Conservation (phyloP, 2,329 filamentous ascomycete genomes). For the Stagonosporopsis rhizophila region DNA sequence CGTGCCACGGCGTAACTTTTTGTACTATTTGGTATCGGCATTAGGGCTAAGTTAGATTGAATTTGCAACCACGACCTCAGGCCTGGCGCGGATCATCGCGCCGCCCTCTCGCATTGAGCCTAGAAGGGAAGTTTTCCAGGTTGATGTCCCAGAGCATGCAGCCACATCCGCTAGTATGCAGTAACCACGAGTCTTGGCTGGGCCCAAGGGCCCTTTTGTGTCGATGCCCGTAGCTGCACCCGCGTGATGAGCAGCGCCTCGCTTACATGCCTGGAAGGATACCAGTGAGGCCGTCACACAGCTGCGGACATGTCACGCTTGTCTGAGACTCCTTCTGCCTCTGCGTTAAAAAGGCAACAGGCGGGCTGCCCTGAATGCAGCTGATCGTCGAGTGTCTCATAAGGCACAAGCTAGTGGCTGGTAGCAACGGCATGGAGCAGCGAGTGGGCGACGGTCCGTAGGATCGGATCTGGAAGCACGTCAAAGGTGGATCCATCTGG, state of each 20-base stretch:
- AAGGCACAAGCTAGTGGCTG: conserved; percentile 15
- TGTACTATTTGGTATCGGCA: neutral
- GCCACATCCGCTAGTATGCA: conserved; percentile 26
- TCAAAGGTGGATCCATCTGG: conserved; percentile 22
- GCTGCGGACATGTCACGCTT: conserved; percentile 15
- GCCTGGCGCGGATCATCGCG: conserved; percentile 11
- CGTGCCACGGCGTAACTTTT: conserved; percentile 2
- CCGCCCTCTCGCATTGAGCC: conserved; percentile 10
- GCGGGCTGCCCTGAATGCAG: conserved; percentile 3
- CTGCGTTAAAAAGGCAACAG: neutral
- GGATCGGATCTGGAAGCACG: conserved; percentile 33
- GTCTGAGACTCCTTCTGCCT: conserved; percentile 1
- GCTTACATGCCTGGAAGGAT: conserved; percentile 24
- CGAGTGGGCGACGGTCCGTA: conserved; percentile 16
- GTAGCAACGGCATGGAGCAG: conserved; percentile 2
- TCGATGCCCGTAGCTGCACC: conserved; percentile 16
- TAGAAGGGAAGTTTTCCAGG: conserved; percentile 12
- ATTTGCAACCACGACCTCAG: conserved; percentile 11
- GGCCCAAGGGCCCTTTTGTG: conserved; percentile 15
- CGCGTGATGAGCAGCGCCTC: conserved; percentile 25
- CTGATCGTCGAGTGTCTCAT: conserved; percentile 13
- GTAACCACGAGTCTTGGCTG: conserved; percentile 26
- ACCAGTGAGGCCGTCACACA: conserved; percentile 25
- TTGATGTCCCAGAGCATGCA: conserved; percentile 19
- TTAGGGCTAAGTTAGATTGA: conserved; percentile 7